Evolutionary conservation across 257 asterid genomes (phyloP), one percentile per base, ranked within the genome.

Genomic region (Primulina eburnea): DNA sequence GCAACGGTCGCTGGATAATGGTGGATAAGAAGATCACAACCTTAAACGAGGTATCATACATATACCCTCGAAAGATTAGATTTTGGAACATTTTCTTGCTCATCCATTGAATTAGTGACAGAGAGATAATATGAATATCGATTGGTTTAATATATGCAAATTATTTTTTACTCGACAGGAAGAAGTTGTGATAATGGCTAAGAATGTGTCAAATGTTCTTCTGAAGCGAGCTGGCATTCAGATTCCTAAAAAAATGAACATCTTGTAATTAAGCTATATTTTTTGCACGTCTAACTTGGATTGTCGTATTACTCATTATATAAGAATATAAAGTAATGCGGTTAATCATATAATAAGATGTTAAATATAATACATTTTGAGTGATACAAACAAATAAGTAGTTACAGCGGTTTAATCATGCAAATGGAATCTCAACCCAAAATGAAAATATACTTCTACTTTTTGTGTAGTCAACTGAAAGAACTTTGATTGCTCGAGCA

Each of bases 1-100:
- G 95, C 80, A 85, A 90, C 10, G 95, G 96, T 16, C 82, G 79
- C 12, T 88, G 95, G 96, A 81, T 90, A 69, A 88, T 90, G 97
- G 76, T 80, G 71, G 92, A 90, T 57, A 76, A 74, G 70, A 85
- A 78, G 37, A 83, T 88, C 64, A 40, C 80, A 65, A 83, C 83
- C 20, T 69, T 86, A 63, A 80, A 85, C 37, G 93, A 90, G 95
- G 97, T 85, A 83, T 40, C 50, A 3, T 33, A 28, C 5, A 26
- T 32, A n/a, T 63, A 4, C 8, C 35, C 16, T 0, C 21, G 3
- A n/a, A 40, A 10, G 4, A 61, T 34, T 21, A 28, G 20, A 10
- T 60, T 70, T 71, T 28, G 47, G 18, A 28, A 20, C 5, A 29
- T 30, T 26, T 32, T 32, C 4, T 47, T 29, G 11, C 33, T 61